Base-by-base conservation (phyloP, 2,329 filamentous ascomycete species). In the Paecilomyces formosus region DNA sequence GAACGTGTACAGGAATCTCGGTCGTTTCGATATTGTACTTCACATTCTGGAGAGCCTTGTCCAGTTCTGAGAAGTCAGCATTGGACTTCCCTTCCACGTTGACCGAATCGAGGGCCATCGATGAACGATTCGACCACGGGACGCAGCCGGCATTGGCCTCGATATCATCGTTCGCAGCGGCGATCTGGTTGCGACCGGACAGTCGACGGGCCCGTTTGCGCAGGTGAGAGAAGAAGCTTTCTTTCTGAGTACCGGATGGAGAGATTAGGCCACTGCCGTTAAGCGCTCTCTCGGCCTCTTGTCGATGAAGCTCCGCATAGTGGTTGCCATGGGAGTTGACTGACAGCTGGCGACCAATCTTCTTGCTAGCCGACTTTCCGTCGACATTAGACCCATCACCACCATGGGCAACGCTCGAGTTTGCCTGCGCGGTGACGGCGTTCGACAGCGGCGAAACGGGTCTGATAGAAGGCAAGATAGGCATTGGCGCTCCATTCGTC, bases 191-290 rank as follows among this genome's bases (percentile, higher is more conserved):
- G 58, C 93, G 87, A 53, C 94, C 94, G 26, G 94, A 99, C 61
- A 99, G 87, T 65, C 94, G 85, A 65, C 94, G 85, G 28, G 95
- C 94, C 55, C 93, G 88, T 76, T 99, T 99, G 58, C 94, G 85
- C 7, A 99, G 82, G 72, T 99, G 94, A 0, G 94, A 97, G 77
- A 99, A 99, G 80, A 99, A 99, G 74, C 94, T 91, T 74, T 99
- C 94, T 70, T 95, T 95, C 52, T 92, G 89, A 18, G 84, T 89
- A 66, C 83, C 87, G 0, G 88, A 86, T 3, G 92, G 90, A 5
- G 91, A 94, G 15, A 84, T 86, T 24, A 92, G 79, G 22, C 87
- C 89, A 33, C 82, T 84, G 67, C 92, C 94, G 70, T 92, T 97
- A 53, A 97, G 81, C 39, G 92, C 91, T 62, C 90, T 84, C 74